These are phyloP conservation scores for Striga hermonthica DNA, from an alignment of 305 asterid species.

Conservation along the genomic window DNA sequence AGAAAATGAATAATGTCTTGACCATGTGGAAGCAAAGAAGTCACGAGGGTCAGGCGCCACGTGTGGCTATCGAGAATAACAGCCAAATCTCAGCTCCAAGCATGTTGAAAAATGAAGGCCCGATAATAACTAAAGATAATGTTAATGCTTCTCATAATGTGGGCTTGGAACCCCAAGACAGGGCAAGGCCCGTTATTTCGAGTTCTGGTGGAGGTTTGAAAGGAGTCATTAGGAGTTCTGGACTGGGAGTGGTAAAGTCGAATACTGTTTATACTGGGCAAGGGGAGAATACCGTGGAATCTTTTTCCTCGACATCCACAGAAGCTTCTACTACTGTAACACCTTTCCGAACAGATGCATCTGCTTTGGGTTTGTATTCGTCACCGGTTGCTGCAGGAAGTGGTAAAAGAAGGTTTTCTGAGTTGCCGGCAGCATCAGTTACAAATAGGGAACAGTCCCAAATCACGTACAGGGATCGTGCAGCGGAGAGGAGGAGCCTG, in stretches of 20 bases:
- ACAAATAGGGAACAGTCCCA: constrained; percentile 66
- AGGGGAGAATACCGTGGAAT: constrained; percentile 44
- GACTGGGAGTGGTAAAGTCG: constrained; percentile 81
- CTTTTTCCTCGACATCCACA: constrained; percentile 38
- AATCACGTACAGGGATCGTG: constrained; percentile 83
- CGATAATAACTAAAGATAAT: constrained; percentile 41
- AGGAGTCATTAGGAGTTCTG: constrained; percentile 90
- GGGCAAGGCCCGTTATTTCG: constrained; percentile 47
- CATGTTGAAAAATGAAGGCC: constrained; percentile 52
- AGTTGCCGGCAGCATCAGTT: constrained; percentile 61
- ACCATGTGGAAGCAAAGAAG: constrained; percentile 98
- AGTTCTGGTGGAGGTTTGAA: constrained; percentile 67
- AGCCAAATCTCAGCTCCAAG: constrained; percentile 39
- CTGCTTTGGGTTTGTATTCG: constrained; percentile 76
- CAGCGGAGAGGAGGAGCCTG: constrained; percentile 95
- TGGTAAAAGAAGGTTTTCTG: constrained; percentile 92
- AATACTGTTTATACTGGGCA: constrained; percentile 63
- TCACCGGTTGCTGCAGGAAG: constrained; percentile 56
- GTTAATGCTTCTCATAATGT: constrained; percentile 39
- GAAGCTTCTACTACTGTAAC: constrained; percentile 49
- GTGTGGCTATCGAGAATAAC: constrained; percentile 68
- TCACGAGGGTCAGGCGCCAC: constrained; percentile 92
- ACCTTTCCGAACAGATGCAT: constrained; percentile 82
- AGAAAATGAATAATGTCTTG: constrained; percentile 94
- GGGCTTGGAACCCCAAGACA: constrained; percentile 56